phyloP scores from a whole-genome alignment of 495 filamentous ascomycete species.

The Lichina pygmaea region DNA sequence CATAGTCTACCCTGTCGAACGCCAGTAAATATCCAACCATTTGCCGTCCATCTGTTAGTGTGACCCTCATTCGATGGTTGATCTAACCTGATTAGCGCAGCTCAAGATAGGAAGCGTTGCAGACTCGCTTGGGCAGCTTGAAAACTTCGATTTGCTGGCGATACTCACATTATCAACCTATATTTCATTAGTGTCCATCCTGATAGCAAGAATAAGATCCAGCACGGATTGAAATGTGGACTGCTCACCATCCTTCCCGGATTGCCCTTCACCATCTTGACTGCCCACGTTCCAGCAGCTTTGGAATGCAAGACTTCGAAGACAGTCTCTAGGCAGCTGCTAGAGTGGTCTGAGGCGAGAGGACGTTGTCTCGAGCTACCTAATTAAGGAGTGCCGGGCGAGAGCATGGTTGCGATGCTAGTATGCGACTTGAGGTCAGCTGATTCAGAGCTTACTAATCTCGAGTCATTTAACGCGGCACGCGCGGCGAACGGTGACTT shows the following conservation, averaged over 20 bases:
- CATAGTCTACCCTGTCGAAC: conserved; percentile 60
- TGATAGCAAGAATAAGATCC: too few relatives aligned
- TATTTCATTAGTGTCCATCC: too few relatives aligned
- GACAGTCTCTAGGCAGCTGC: background rate
- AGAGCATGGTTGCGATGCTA: background rate
- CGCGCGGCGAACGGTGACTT: too few relatives aligned
- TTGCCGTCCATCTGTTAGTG: conserved; percentile 82
- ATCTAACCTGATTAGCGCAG: conserved; percentile 26
- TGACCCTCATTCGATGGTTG: conserved; percentile 97
- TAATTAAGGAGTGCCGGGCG: background rate
- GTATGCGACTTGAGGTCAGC: too few relatives aligned
- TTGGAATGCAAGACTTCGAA: background rate
- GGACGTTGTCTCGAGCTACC: background rate
- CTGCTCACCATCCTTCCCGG: conserved; percentile 94
- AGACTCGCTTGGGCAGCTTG: too few relatives aligned
- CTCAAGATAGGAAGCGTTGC: too few relatives aligned
- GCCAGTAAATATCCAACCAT: conserved; percentile 94
- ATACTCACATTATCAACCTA: too few relatives aligned
- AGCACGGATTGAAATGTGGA: conserved; percentile 6
- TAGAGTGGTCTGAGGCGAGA: too few relatives aligned
- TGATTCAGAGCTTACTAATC: too few relatives aligned
- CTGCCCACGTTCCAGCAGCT: conserved; percentile 7
- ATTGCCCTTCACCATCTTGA: conserved; percentile 65
- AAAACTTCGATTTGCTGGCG: too few relatives aligned
- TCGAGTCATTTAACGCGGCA: too few relatives aligned